Base-by-base conservation (phyloP, 805 yeast species). In the Komagataella phaffii region DNA sequence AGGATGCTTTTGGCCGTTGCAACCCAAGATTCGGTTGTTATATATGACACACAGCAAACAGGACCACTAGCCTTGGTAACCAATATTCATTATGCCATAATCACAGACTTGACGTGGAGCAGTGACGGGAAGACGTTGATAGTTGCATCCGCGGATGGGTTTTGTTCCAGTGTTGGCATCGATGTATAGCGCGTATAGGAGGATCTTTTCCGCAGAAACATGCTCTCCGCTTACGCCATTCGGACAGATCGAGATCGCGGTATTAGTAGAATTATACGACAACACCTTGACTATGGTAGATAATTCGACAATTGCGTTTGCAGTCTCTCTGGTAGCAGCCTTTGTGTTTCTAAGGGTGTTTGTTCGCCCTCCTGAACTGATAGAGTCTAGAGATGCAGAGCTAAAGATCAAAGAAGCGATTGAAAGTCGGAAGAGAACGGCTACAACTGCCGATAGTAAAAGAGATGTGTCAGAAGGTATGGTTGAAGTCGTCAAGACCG, bases 1-100 rank as follows among this genome's bases (percentile, higher is more conserved):
- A 77, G 88, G 55, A 77, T 93, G 80, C 68, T 91, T 0, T 90
- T 85, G 68, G 98, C 97, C 0, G 85, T 93, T 17, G 98, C 96
- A 0, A 90, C 97, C 0, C 89, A 87, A 53, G 96, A 88, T 62
- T 76, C 90, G 12, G 84, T 93, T 10, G 60, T 84, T 7, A 68
- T 93, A 1, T 93, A 87, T 65, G 95, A 88, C 57, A 91, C 98
- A 0, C 85, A 82, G 55, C 72, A 74, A 36, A 59, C 72, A 23
- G 65, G 73, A 52, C 95, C 97, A 2, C 59, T 93, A 19, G 93
- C 90, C 4, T 68, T 78, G 12, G 83, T 84, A 2, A 75, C 86
- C 0, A 88, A 88, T 59, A 70, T 93, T 50, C 99, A 93, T 62
- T 90, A 90, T 60, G 82, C 95, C 2, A 80, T 93, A 1, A 74